Percentiles rank a stretch among this genome's conserved stretches.
phyloP scores from a whole-genome alignment of 2,329 filamentous ascomycete species.

The Periconia sp. region DNA sequence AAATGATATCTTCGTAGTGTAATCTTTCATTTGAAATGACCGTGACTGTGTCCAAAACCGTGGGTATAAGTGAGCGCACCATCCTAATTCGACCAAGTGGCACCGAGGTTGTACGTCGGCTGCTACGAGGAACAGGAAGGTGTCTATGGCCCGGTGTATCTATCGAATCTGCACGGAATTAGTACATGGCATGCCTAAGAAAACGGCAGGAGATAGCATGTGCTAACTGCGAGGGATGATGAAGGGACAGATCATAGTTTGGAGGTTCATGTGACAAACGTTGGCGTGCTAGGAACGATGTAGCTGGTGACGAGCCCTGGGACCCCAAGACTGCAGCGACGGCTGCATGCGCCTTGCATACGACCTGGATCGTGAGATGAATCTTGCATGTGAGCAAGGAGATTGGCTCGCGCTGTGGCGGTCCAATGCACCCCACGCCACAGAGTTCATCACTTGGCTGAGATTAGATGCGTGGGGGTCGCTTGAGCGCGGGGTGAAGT shows the following conservation, averaged over 20 bases:
- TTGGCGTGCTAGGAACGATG: no score
- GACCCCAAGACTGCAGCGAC: conserved; percentile 2
- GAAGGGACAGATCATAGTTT: no score
- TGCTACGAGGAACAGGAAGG: background rate
- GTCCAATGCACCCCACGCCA: conserved; percentile 9
- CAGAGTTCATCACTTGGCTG: background rate
- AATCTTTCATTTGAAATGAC: conserved; percentile 1
- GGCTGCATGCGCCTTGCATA: conserved; percentile 4
- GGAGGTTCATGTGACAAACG: no score
- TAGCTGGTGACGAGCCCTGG: conserved; percentile 2
- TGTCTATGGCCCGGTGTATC: conserved; percentile 39
- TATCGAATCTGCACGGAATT: conserved; percentile 34
- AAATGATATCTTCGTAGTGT: background rate
- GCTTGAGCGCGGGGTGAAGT: conserved; percentile 5
- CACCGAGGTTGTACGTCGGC: background rate
- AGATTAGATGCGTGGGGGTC: conserved; percentile 22
- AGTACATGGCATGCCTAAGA: conserved; percentile 12
- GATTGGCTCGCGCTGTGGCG: conserved; percentile 13
- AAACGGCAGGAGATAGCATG: background rate
- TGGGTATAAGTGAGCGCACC: conserved; percentile 12
- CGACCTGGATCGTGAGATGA: conserved; percentile 9
- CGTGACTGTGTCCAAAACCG: conserved; percentile 6
- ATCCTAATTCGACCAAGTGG: conserved; percentile 8
- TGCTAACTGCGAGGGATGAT: no score
- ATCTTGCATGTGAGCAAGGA: conserved; percentile 14